Percentiles rank a stretch among this genome's conserved stretches.
Conservation (phyloP, 1,284 basidiomycete species). For the Trichosporon inkin region DNA sequence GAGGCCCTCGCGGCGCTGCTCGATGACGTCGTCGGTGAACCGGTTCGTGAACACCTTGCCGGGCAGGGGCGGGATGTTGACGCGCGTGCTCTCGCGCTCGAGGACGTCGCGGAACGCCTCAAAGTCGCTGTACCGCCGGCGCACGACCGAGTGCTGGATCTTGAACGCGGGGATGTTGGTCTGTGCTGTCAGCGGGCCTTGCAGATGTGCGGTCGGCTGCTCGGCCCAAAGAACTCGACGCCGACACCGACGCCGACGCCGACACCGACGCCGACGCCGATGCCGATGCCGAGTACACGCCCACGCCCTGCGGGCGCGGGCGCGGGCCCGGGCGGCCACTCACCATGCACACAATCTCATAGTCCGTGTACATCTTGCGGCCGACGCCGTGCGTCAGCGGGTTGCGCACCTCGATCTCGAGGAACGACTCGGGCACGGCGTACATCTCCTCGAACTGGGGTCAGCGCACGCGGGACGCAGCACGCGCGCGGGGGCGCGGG, state of each 20-base stretch:
- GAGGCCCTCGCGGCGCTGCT: conserved; percentile 82
- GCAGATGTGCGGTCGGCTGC: too few species aligned
- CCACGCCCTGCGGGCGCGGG: too few species aligned
- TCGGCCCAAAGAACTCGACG: too few species aligned
- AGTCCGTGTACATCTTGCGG: conserved; percentile 98
- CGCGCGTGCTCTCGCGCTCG: conserved; percentile 91
- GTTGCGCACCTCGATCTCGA: conserved; percentile 96
- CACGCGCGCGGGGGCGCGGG: too few species aligned
- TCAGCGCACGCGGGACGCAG: neutral
- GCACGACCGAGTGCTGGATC: conserved; percentile 86
- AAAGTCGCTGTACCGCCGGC: conserved; percentile 95
- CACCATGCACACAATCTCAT: conserved; percentile 96
- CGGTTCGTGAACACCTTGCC: conserved; percentile 94
- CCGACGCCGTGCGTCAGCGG: conserved; percentile 95
- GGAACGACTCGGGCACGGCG: conserved; percentile 90
- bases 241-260: too few species aligned
- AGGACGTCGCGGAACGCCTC: conserved; percentile 98
- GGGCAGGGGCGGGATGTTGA: conserved; percentile 94
- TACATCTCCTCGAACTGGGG: conserved; percentile 95
- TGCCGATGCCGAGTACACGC: too few species aligned
- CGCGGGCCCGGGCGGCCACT: neutral
- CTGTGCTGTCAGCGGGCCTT: conserved; percentile 54
- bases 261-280: too few species aligned
- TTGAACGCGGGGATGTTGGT: conserved; percentile 99
- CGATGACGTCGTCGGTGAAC: conserved; percentile 97